Percentiles rank a stretch among this genome's conserved stretches.
These are phyloP conservation scores for Colletotrichum sp. DNA, from an alignment of 2,329 filamentous ascomycete species.

Conservation along the genomic window DNA sequence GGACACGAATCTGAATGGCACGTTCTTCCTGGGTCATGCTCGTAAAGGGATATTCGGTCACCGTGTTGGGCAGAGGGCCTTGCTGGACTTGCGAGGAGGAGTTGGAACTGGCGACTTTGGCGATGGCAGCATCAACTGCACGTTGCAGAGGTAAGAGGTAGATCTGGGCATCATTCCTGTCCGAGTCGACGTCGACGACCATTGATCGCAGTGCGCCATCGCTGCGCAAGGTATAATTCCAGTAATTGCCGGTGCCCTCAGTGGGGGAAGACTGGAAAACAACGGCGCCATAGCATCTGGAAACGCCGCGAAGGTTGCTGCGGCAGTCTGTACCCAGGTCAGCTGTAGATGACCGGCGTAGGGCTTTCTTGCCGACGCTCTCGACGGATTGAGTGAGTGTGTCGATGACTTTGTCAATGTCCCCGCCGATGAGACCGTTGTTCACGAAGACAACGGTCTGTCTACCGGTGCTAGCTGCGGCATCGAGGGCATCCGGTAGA, in stretches of 20 bases:
- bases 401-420: conserved; percentile 75
- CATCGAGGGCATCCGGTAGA: conserved; percentile 66
- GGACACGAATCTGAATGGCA: conserved; percentile 65
- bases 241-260: conserved; percentile 69
- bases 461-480: conserved; percentile 60
- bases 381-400: conserved; percentile 63
- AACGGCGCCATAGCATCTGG: conserved; percentile 74
- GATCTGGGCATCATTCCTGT: conserved; percentile 76
- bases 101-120: conserved; percentile 41
- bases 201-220: conserved; percentile 73
- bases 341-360: conserved; percentile 58
- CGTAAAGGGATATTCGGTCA: conserved; percentile 80
- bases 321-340: conserved; percentile 68
- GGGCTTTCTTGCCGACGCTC: conserved; percentile 58
- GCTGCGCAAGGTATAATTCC: conserved; percentile 87
- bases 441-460: conserved; percentile 81
- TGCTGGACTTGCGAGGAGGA: not conserved
- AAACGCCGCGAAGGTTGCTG: conserved; percentile 69
- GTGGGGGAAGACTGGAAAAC: conserved; percentile 78
- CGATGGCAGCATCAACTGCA: conserved; percentile 78
- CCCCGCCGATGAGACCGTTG: conserved; percentile 70
- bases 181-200: conserved; percentile 67
- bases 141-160: conserved; percentile 82
- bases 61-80: conserved; percentile 44
- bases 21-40: conserved; percentile 72